Conservation (phyloP, 164 flowering plant genomes). For the Piper longum region DNA sequence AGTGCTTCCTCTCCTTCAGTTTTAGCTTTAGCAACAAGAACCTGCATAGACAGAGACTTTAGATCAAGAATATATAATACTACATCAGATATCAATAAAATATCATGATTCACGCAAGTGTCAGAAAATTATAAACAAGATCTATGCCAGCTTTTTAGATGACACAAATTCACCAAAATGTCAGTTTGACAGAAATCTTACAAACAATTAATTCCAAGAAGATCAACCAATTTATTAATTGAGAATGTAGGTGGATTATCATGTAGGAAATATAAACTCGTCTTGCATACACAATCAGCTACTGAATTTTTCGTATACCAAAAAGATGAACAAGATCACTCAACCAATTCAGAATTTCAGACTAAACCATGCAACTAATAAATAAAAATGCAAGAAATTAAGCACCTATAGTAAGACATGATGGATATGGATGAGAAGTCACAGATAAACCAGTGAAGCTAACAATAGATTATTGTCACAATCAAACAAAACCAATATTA, state of each 20-base stretch:
- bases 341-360: neutral
- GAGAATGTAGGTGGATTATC: no score
- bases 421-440: neutral
- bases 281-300: neutral
- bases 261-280: no score
- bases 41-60: constrained; percentile 26
- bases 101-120: neutral
- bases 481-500: neutral
- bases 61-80: neutral
- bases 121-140: no score
- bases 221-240: neutral
- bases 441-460: neutral
- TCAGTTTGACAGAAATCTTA: neutral
- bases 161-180: no score
- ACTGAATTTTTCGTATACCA: neutral
- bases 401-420: neutral
- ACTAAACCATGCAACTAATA: neutral
- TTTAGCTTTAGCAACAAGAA: constrained; percentile 75
- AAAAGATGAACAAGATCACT: neutral
- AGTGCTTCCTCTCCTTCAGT: constrained; percentile 92
- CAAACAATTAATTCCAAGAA: neutral
- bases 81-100: no score
- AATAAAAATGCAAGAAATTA: no score
- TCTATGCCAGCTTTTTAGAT: no score
- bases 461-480: neutral